Base-by-base conservation (phyloP, 805 yeast genomes). In the Torulaspora microellipsoides region DNA sequence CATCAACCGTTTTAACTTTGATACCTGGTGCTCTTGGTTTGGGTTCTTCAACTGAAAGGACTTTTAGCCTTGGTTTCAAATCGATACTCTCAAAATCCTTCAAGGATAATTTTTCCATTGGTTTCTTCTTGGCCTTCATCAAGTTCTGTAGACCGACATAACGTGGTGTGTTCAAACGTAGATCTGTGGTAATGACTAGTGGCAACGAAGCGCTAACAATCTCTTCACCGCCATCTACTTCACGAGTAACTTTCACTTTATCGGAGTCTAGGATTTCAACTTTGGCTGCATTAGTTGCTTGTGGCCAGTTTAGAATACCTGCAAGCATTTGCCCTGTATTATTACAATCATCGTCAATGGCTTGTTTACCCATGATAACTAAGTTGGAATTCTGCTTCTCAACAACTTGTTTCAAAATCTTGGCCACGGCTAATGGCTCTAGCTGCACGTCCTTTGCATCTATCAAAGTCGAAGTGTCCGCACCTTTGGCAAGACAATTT, bases 111-210 rank as follows among this genome's bases (percentile, higher is more conserved):
- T 59, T 78, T 73, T 80, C 87, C 63, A 90, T 73, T 3, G 96
- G 96, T 74, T 88, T 90, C 79, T 90, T 90, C 74, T 93, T 93
- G 43, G 98, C 98, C 73, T 93, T 93, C 98, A 93, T 93, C 71
- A 90, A 78, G 66, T 91, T 93, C 48, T 96, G 97, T 61, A 93
- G 75, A 11, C 95, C 80, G n/a, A 95, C 96, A 59, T 88, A 93
- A 57, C 97, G 81, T 34, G 99, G 99, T 62, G 80, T 93, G 65
- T 93, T 93, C 60, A 93, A 77, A 66, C 99, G 83, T 55, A 93
- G 74, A 65, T 93, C 99, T 2, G 98, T 84, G 23, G 97, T 90
- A 55, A 93, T 78, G 42, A 93, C 77, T 71, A 89, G 59, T 33
- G 99, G 99, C 46, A 90, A 73, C 47, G 77, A 70, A 27, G 95